A percentile compares a stretch with the other conserved stretches of the same genome.
phyloP scores from a whole-genome alignment of 2,329 filamentous ascomycete species.

The Aureobasidium namibiae region DNA sequence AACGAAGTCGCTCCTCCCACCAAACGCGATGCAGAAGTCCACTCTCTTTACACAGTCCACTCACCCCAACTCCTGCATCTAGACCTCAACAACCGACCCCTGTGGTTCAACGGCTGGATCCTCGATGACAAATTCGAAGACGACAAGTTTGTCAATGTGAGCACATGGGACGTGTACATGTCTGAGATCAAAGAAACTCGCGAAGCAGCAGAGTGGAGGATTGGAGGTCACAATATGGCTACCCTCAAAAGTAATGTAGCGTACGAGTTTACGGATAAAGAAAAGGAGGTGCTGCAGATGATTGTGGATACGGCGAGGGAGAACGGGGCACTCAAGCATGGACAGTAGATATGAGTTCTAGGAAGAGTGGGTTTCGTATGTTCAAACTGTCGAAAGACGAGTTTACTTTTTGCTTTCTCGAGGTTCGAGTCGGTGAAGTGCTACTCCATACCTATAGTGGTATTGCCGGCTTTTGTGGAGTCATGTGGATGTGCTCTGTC shows the following conservation, averaged over 20 bases:
- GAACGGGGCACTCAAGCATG: slow-evolving; percentile 11
- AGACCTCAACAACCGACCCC: slow-evolving; percentile 31
- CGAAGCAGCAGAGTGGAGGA: slow-evolving; percentile 25
- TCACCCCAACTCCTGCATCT: slow-evolving; percentile 40
- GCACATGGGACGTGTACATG: slow-evolving; percentile 30
- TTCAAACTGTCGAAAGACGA: too few relatives aligned
- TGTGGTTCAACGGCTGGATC: slow-evolving; percentile 43
- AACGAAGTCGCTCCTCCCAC: not conserved
- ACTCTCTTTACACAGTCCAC: slow-evolving; percentile 28
- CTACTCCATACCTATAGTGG: not conserved
- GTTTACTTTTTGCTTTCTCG: too few relatives aligned
- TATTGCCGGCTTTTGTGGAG: not conserved
- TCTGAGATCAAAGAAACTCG: slow-evolving; percentile 24
- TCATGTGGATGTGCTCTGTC: not conserved
- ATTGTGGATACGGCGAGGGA: slow-evolving; percentile 22
- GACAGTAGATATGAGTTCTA: not conserved
- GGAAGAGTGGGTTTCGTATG: too few relatives aligned
- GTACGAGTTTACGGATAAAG: slow-evolving; percentile 21
- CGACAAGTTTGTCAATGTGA: slow-evolving; percentile 28
- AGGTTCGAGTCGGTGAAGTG: too few relatives aligned
- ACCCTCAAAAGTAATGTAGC: slow-evolving; percentile 26
- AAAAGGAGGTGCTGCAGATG: slow-evolving; percentile 23
- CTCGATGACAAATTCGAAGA: slow-evolving; percentile 35
- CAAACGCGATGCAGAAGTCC: not conserved
- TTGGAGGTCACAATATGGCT: slow-evolving; percentile 29